A percentile compares a stretch with the other conserved stretches of the same genome.
These are phyloP conservation scores for Trichocladium uniseriatum DNA, from an alignment of 495 filamentous ascomycete genomes.

Conservation along the genomic window DNA sequence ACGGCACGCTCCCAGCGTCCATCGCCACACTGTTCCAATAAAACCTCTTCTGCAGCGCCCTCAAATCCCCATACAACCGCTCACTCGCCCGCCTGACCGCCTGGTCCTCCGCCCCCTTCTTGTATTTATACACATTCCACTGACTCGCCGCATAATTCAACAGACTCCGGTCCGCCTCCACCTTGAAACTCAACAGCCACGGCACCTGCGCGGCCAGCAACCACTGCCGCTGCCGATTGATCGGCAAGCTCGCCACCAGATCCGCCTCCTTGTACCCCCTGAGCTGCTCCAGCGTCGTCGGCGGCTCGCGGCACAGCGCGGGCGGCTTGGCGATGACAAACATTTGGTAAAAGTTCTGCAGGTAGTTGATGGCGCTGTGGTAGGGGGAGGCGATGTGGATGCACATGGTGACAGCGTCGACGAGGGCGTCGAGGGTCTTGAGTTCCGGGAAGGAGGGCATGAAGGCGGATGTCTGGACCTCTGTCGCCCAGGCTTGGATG, in stretches of 20 bases:
- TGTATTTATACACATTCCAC: slow-evolving; percentile 23
- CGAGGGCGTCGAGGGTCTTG: slow-evolving; percentile 71
- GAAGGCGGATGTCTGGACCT: slow-evolving; percentile 25
- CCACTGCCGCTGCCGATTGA: slow-evolving; percentile 34
- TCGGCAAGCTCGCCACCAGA: slow-evolving; percentile 33
- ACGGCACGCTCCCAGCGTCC: slow-evolving; percentile 30
- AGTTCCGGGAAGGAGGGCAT: slow-evolving; percentile 51
- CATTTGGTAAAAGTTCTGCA: slow-evolving; percentile 41
- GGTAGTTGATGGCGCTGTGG: slow-evolving; percentile 43
- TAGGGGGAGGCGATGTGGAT: slow-evolving; percentile 43
- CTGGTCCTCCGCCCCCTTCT: background rate
- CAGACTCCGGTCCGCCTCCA: slow-evolving; percentile 30
- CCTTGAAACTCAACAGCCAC: slow-evolving; percentile 36
- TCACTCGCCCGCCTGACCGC: slow-evolving; percentile 18
- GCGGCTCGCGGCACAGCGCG: slow-evolving; percentile 27
- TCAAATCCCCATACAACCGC: slow-evolving; percentile 20
- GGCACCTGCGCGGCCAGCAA: slow-evolving; percentile 36
- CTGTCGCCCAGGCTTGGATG: slow-evolving; percentile 32
- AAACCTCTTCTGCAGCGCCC: slow-evolving; percentile 17
- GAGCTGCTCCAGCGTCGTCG: slow-evolving; percentile 21
- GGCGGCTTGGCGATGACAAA: slow-evolving; percentile 41
- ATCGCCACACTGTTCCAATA: slow-evolving; percentile 19
- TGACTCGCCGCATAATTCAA: slow-evolving; percentile 31
- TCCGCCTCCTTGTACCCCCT: slow-evolving; percentile 24
- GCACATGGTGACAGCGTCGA: slow-evolving; percentile 63